Percentiles rank a stretch among this genome's conserved stretches.
These are phyloP conservation scores for Apophysomyces elegans DNA, from an alignment of 371 early-diverging fungal species.

Conservation along the genomic window DNA sequence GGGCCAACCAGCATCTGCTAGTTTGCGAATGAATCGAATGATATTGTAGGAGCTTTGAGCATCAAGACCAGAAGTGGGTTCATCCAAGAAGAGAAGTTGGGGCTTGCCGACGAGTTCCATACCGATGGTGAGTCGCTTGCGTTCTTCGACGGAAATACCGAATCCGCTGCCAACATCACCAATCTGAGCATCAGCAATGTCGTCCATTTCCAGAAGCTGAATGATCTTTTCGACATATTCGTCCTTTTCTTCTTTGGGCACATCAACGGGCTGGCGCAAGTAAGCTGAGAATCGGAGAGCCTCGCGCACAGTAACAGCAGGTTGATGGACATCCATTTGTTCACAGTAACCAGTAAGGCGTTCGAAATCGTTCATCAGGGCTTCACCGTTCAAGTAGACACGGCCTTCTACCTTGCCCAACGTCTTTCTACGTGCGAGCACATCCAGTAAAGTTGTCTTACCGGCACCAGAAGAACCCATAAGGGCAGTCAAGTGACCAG, in stretches of 20 bases:
- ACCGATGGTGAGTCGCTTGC: slow-evolving; percentile 69
- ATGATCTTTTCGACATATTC: slow-evolving; percentile 68
- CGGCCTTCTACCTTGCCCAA: slow-evolving; percentile 74
- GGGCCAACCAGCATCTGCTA: slow-evolving; percentile 63
- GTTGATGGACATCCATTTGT: slow-evolving; percentile 82
- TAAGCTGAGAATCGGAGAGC: slow-evolving; percentile 69
- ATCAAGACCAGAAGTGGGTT: slow-evolving; percentile 80
- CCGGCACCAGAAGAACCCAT: slow-evolving; percentile 91
- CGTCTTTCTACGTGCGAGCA: slow-evolving; percentile 79
- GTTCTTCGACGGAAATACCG: slow-evolving; percentile 67
- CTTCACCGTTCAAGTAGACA: slow-evolving; percentile 63
- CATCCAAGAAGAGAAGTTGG: slow-evolving; percentile 78
- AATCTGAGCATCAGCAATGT: slow-evolving; percentile 56
- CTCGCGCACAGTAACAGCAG: slow-evolving; percentile 65
- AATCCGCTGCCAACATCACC: slow-evolving; percentile 48
- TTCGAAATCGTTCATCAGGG: slow-evolving; percentile 60
- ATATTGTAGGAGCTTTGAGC: slow-evolving; percentile 71
- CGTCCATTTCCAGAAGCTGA: slow-evolving; percentile 59
- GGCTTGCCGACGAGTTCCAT: slow-evolving; percentile 76
- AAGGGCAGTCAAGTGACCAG: slow-evolving; percentile 75
- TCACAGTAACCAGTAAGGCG: slow-evolving; percentile 81
- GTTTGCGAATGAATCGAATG: slow-evolving; percentile 63
- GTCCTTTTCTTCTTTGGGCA: slow-evolving; percentile 56
- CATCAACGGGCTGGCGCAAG: slow-evolving; percentile 61
- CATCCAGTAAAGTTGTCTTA: slow-evolving; percentile 87